These are phyloP conservation scores for Ilex paraguariensis DNA, from an alignment of 305 asterid species.

Conservation along the genomic window DNA sequence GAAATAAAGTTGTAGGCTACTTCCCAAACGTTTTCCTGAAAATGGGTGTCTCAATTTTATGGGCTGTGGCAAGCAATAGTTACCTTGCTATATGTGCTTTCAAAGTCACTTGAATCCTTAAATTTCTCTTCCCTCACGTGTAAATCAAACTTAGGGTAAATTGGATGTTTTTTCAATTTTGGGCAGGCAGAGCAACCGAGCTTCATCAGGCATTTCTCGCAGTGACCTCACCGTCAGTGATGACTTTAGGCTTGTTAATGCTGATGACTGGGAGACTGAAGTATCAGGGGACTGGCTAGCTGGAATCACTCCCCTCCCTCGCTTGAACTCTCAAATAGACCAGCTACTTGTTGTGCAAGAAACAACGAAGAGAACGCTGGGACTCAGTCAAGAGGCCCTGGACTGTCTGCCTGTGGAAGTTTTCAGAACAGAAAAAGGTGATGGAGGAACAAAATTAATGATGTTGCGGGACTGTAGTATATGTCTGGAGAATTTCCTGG, in stretches of 20 bases:
- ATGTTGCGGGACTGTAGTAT: constrained; percentile 62
- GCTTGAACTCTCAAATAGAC: not conserved
- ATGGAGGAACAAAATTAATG: constrained; percentile 23
- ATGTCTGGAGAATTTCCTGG: constrained; percentile 71
- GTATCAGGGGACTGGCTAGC: constrained; percentile 39
- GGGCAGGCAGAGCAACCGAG: too few species aligned
- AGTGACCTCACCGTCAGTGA: too few species aligned
- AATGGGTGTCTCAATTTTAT: too few species aligned
- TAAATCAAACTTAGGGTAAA: too few species aligned
- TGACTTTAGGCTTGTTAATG: constrained; percentile 5
- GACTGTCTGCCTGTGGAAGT: constrained; percentile 37
- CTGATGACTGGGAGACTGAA: constrained; percentile 25
- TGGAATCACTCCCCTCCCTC: constrained; percentile 8
- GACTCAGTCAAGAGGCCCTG: constrained; percentile 58
- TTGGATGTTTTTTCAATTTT: too few species aligned
- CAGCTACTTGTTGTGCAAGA: constrained; percentile 7
- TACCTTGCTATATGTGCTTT: too few species aligned
- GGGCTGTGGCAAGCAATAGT: too few species aligned
- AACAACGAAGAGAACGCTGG: constrained; percentile 51
- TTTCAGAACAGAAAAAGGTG: constrained; percentile 27
- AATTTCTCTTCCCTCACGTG: too few species aligned
- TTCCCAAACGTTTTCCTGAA: too few species aligned
- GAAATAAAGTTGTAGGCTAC: too few species aligned
- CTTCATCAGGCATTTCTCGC: too few species aligned
- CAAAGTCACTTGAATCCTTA: too few species aligned